A percentile compares a stretch with the other conserved stretches of the same genome.
phyloP scores from a whole-genome alignment of 441 rosid species.

The Adansonia grandidieri region DNA sequence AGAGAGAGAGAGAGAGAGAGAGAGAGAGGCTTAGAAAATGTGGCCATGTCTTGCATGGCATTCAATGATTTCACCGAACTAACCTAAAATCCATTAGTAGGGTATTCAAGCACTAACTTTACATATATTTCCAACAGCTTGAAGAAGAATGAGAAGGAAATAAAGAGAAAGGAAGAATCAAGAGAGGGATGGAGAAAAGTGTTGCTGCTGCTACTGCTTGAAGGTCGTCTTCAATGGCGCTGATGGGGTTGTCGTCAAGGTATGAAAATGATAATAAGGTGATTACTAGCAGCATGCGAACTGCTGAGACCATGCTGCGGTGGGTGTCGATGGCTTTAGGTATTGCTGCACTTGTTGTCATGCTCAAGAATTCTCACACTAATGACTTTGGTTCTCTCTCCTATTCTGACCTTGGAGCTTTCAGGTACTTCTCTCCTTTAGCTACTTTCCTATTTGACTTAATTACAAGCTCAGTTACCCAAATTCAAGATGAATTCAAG shows the following conservation, averaged over 20 bases:
- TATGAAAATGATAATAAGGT: constrained; percentile 41
- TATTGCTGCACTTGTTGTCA: constrained; percentile 70
- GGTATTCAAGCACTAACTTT: constrained; percentile 21
- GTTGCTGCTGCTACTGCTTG: not conserved
- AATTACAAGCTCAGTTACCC: no score
- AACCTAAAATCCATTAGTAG: no score
- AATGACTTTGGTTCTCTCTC: constrained; percentile 77
- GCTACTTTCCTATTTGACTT: no score
- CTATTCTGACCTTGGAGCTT: constrained; percentile 83
- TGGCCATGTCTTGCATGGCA: no score
- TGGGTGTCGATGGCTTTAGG: constrained; percentile 74
- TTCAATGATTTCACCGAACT: not conserved
- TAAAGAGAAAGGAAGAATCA: not conserved
- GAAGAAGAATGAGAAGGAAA: not conserved
- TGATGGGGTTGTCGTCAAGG: constrained; percentile 20
- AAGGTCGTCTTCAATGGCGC: constrained; percentile 23
- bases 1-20: no score
- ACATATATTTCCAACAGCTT: not conserved
- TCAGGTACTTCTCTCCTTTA: constrained; percentile 42
- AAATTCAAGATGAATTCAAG: no score
- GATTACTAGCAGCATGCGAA: constrained; percentile 36
- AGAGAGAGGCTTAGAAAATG: not conserved
- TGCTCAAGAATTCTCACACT: constrained; percentile 68
- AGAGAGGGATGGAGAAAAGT: constrained; percentile 37
- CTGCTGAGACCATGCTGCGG: constrained; percentile 67